Evolutionary conservation across 129 eudicot genomes (phyloP), one percentile per base, ranked within the genome.

Genomic region (Apium graveolens): DNA sequence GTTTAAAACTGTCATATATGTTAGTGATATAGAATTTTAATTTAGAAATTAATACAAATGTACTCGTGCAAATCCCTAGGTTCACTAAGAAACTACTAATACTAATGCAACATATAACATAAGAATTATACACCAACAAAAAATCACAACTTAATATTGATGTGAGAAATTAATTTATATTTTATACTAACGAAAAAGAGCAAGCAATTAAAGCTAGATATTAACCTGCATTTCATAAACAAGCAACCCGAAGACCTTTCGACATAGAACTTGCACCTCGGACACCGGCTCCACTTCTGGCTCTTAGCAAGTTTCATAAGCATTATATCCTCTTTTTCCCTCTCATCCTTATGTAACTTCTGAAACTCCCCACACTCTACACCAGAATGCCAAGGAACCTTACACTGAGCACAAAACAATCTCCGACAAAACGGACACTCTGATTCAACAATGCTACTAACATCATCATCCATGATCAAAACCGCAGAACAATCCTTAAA

Each of bases 301-400:
- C 20, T 4, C 83, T 84, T 82, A 27, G 92, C 92, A 69, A 88
- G 89, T 24, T 88, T 41, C 79, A 81, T 65, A 24, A 88, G 73
- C 92, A 76, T 20, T 24, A 81, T 55, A 78, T 86, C 92, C 85
- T 86, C 92, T n/a, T 31, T 57, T 24, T 68, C 78, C 49, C 89
- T 82, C 85, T 79, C 88, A 41, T 86, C 83, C 78, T 86, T 75
- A 45, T 48, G 63, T 84, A 85, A 70, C 18, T 60, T 79, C 80
- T 81, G 86, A 75, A 78, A 89, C 74, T 86, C 91, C 46, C 2
- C 80, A 46, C 93, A 89, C 24, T 12, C 69, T 0, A 87, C 31
- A 26, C 89, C 93, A 16, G 68, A 70, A 84, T 89, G 93, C 91
- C 91, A 89, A 21, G 86, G 76, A 43, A 89, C 93, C 74, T 81